phyloP scores from a whole-genome alignment of 352 stramenopile species.

The Pythium dissotocum region DNA sequence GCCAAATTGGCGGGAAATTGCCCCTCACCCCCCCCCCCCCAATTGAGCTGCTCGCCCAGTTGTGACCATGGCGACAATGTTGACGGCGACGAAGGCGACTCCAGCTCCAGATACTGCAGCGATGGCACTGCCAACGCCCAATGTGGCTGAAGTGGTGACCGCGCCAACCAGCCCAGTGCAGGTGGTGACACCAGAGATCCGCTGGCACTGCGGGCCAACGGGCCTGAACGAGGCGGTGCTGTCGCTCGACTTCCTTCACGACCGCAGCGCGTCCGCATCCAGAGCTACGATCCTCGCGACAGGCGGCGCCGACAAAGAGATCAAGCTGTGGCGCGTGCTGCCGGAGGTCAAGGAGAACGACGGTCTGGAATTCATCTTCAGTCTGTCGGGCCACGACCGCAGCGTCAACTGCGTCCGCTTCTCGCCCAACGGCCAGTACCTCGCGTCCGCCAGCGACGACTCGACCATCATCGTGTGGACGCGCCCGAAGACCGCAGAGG shows the following conservation, averaged over 20 bases:
- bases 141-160: neutral
- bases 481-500: slow-evolving; percentile 65
- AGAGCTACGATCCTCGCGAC: slow-evolving; percentile 56
- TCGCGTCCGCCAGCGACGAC: slow-evolving; percentile 89
- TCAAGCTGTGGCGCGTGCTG: slow-evolving; percentile 81
- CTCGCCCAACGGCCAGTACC: slow-evolving; percentile 79
- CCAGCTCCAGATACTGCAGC: neutral
- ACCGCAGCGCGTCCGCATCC: slow-evolving; percentile 1
- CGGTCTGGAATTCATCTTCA: slow-evolving; percentile 79
- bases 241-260: slow-evolving; percentile 76
- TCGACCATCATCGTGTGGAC: slow-evolving; percentile 88
- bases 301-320: slow-evolving; percentile 86
- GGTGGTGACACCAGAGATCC: slow-evolving; percentile 82
- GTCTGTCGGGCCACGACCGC: slow-evolving; percentile 84
- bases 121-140: neutral
- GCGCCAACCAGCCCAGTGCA: slow-evolving; percentile 33
- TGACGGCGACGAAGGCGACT: neutral
- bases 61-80: neutral
- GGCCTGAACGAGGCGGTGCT: slow-evolving; percentile 88
- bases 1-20: slow-evolving; percentile 24
- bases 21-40: neutral
- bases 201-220: slow-evolving; percentile 83
- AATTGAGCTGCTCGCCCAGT: slow-evolving; percentile 8
- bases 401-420: slow-evolving; percentile 93
- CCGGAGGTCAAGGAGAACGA: slow-evolving; percentile 35